phyloP scores from a whole-genome alignment of 331 rosid species.

The Pyracantha coccinea region DNA sequence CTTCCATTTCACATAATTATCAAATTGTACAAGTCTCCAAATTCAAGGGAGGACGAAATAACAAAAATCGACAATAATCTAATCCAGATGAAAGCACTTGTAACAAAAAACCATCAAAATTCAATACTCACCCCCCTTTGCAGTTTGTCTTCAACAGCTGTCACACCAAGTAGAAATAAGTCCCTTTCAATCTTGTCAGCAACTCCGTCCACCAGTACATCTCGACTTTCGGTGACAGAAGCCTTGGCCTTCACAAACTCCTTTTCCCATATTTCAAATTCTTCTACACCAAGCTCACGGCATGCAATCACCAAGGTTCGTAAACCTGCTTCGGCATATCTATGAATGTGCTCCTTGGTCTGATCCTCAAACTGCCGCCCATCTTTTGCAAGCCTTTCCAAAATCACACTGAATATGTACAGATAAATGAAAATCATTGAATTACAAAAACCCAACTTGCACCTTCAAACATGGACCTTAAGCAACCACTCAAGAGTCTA shows the following conservation, averaged over 20 bases:
- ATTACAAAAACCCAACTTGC: constrained; percentile 19
- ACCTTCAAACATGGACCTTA: constrained; percentile 9
- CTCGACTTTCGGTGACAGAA: constrained; percentile 44
- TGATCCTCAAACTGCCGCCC: constrained; percentile 65
- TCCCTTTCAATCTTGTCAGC: constrained; percentile 66
- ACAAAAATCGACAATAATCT: not conserved
- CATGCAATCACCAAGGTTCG: constrained; percentile 64
- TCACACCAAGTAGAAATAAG: constrained; percentile 75
- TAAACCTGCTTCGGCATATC: constrained; percentile 82
- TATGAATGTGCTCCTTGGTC: constrained; percentile 58
- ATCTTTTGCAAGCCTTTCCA: constrained; percentile 55
- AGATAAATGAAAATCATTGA: constrained; percentile 16
- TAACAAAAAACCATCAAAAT: not conserved
- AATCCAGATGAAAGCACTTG: not conserved
- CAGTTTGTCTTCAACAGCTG: constrained; percentile 85
- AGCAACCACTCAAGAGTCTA: constrained; percentile 18
- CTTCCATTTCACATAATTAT: constrained; percentile 5
- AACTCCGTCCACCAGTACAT: constrained; percentile 41
- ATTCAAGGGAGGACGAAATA: not conserved
- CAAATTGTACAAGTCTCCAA: not conserved
- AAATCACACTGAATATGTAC: constrained; percentile 50
- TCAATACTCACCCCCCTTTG: constrained; percentile 63
- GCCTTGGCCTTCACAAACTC: constrained; percentile 55
- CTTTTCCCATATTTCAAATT: constrained; percentile 48
- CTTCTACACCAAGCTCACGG: constrained; percentile 58